Percentiles rank a stretch among this genome's conserved stretches.
Evolutionary conservation across 1,284 basidiomycete species (phyloP).

Genomic region (Singerocomus rubriflavus): DNA sequence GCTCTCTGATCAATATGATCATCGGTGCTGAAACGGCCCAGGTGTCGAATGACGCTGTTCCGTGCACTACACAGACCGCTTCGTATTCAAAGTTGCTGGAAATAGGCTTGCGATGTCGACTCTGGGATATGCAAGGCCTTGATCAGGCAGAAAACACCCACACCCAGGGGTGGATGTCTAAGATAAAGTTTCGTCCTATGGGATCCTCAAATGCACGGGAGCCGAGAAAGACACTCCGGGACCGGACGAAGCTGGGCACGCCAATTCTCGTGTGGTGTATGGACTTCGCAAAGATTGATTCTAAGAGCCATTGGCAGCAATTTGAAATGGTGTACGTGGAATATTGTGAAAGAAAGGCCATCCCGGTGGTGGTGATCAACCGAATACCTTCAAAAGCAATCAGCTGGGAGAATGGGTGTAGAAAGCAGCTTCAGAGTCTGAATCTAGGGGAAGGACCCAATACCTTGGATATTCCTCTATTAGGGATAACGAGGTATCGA

Average conservation of each 20-base stretch:
- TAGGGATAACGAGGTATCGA: conserved; percentile 15
- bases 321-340: conserved; percentile 27
- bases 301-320: conserved; percentile 17
- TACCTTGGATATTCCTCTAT: conserved; percentile 3
- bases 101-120: conserved; percentile 8
- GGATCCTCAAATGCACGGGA: conserved; percentile 17
- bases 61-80: conserved; percentile 18
- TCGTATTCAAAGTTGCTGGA: conserved; percentile 11
- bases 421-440: conserved; percentile 10
- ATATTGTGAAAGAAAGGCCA: conserved; percentile 24
- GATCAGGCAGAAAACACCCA: conserved; percentile 18
- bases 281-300: conserved; percentile 21
- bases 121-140: conserved; percentile 31
- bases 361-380: conserved; percentile 24
- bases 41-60: conserved; percentile 18
- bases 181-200: conserved; percentile 12
- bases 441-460: conserved; percentile 2
- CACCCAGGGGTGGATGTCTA: conserved; percentile 5
- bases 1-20: conserved; percentile 29
- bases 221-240: conserved; percentile 17
- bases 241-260: conserved; percentile 7
- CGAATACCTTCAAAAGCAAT: conserved; percentile 2
- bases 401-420: conserved; percentile 21
- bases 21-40: conserved; percentile 7
- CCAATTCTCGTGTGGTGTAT: conserved; percentile 30